Conservation (phyloP, 2,329 filamentous ascomycete species). For the Aureobasidium sp. region DNA sequence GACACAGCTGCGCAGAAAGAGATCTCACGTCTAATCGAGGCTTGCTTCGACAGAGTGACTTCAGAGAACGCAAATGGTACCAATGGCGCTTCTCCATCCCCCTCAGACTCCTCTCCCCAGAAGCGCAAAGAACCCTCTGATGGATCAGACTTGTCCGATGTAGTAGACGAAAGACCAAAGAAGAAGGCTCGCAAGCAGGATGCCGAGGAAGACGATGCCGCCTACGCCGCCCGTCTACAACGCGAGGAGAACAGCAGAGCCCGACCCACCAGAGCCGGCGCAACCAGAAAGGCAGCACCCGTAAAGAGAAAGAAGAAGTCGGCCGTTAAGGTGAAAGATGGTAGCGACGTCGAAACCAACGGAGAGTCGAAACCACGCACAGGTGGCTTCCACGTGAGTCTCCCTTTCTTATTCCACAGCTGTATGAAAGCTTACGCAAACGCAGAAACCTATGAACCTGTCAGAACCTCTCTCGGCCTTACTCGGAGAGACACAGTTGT, state of each 20-base stretch:
- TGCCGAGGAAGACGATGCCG: conserved; percentile 73
- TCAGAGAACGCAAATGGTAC: conserved; percentile 16
- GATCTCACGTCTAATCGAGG: conserved; percentile 40
- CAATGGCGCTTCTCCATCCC: conserved; percentile 19
- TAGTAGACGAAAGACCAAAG: conserved; percentile 35
- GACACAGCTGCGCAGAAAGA: conserved; percentile 26
- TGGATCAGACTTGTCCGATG: conserved; percentile 33
- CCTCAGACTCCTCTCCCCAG: conserved; percentile 14
- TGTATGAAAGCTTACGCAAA: not conserved
- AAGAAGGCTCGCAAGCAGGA: conserved; percentile 46
- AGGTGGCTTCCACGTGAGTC: conserved; percentile 75
- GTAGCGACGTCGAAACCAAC: conserved; percentile 61
- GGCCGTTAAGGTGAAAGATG: conserved; percentile 67
- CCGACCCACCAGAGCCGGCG: conserved; percentile 65
- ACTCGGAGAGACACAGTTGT: conserved; percentile 68
- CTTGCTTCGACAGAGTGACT: conserved; percentile 40
- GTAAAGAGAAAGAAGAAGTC: conserved; percentile 69
- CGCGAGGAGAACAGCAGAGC: conserved; percentile 68
- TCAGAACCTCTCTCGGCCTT: conserved; percentile 62
- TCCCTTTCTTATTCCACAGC: not conserved
- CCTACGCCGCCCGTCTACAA: conserved; percentile 78
- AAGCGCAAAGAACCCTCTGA: conserved; percentile 33
- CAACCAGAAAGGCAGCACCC: conserved; percentile 45
- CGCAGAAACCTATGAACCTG: conserved; percentile 63
- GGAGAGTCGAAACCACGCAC: conserved; percentile 57